These are phyloP conservation scores for Rhizophagus prolifer DNA, from an alignment of 192 early-diverging fungal species.

Conservation along the genomic window DNA sequence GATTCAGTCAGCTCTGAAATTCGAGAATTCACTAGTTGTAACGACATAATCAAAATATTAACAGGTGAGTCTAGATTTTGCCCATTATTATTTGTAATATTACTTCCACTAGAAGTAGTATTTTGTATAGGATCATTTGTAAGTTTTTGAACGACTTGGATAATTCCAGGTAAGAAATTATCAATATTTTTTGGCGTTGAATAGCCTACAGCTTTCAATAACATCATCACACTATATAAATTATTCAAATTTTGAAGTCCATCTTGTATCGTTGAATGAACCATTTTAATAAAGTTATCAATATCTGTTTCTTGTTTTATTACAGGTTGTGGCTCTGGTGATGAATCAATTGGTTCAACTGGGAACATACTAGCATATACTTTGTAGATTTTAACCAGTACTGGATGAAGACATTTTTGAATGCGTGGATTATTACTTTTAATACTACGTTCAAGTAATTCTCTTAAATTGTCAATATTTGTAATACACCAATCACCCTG, in stretches of 20 bases:
- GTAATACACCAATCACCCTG: slow-evolving; percentile 61
- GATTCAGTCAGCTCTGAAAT: slow-evolving; percentile 80
- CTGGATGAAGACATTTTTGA: slow-evolving; percentile 66
- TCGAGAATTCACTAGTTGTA: slow-evolving; percentile 55
- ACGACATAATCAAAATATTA: slow-evolving; percentile 53
- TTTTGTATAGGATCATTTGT: slow-evolving; percentile 64
- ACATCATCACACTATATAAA: slow-evolving; percentile 63
- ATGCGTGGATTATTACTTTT: slow-evolving; percentile 73
- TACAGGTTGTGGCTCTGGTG: slow-evolving; percentile 6
- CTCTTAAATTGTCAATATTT: slow-evolving; percentile 63
- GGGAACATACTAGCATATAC: slow-evolving; percentile 34
- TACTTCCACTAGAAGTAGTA: neutral
- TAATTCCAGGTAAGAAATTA: slow-evolving; percentile 69
- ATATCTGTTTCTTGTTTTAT: slow-evolving; percentile 38
- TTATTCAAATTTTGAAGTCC: slow-evolving; percentile 66
- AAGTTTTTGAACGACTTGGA: slow-evolving; percentile 82
- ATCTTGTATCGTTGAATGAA: slow-evolving; percentile 66
- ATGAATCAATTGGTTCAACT: slow-evolving; percentile 41
- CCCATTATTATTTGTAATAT: neutral
- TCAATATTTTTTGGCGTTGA: slow-evolving; percentile 67
- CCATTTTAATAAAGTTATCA: slow-evolving; percentile 53
- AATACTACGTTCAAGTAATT: slow-evolving; percentile 68
- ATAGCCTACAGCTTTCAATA: slow-evolving; percentile 66
- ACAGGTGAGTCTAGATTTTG: slow-evolving; percentile 45
- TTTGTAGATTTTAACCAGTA: slow-evolving; percentile 73